These are phyloP conservation scores for Boletus rubescentipes DNA, from an alignment of 768 basidiomycete species.

Conservation along the genomic window DNA sequence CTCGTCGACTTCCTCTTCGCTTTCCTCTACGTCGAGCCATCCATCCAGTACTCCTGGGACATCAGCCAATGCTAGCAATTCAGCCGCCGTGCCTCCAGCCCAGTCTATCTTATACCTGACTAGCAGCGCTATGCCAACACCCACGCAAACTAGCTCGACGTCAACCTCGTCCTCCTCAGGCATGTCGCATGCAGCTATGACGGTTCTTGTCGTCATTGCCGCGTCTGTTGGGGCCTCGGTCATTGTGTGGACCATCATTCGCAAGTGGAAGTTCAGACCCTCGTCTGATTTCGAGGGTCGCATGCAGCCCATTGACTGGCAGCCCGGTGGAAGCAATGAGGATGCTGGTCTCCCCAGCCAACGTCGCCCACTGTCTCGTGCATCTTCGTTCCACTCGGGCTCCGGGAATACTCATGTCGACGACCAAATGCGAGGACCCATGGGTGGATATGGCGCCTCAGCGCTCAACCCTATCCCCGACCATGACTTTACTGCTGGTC, in stretches of 20 bases:
- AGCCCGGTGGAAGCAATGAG: conserved; percentile 53
- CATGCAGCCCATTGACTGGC: conserved; percentile 87
- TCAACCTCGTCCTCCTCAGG: conserved; percentile 33
- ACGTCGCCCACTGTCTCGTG: conserved; percentile 52
- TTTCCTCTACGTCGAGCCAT: conserved; percentile 16
- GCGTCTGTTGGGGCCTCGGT: conserved; percentile 64
- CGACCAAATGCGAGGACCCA: conserved; percentile 35
- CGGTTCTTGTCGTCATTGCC: conserved; percentile 68
- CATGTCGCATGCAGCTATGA: conserved; percentile 45
- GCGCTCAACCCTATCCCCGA: conserved; percentile 53
- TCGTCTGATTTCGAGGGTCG: conserved; percentile 81
- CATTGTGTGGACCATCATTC: conserved; percentile 86
- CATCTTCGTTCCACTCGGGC: conserved; percentile 70
- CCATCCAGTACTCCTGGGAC: conserved; percentile 15
- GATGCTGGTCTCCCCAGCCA: conserved; percentile 45
- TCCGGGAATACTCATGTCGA: conserved; percentile 37
- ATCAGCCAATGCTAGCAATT: conserved; percentile 14
- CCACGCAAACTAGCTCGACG: conserved; percentile 20
- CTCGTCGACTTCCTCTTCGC: conserved; percentile 12
- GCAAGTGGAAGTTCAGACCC: conserved; percentile 88
- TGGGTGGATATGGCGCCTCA: conserved; percentile 25
- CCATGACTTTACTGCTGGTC: conserved; percentile 75
- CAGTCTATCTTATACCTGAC: conserved; percentile 52
- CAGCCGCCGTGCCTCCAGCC: conserved; percentile 38
- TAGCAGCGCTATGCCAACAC: conserved; percentile 13